Evolutionary conservation across 2,329 filamentous ascomycete genomes (phyloP).

Genomic region (Claviceps humidiphila): DNA sequence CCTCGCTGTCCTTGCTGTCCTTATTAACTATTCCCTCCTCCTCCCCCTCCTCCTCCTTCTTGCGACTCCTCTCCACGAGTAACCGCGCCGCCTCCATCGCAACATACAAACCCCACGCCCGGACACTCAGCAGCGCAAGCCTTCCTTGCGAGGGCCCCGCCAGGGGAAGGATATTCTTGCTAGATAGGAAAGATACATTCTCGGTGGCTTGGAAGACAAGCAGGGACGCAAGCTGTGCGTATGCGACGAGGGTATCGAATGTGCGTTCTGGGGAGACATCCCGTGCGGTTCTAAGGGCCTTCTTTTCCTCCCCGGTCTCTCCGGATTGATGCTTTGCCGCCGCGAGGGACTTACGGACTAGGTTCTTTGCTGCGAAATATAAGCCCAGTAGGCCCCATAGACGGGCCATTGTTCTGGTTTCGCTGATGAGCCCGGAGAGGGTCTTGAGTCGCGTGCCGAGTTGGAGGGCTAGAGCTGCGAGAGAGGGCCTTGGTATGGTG

Average conservation of each 20-base stretch:
- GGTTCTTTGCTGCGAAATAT: conserved; percentile 50
- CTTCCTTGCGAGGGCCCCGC: conserved; percentile 40
- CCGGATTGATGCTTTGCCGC: conserved; percentile 8
- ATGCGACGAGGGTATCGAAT: conserved; percentile 40
- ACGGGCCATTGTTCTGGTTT: conserved; percentile 59
- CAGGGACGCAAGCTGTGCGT: conserved; percentile 55
- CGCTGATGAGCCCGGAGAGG: conserved; percentile 53
- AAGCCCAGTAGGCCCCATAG: conserved; percentile 68
- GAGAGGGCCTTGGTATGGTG: conserved; percentile 20
- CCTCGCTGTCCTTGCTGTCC: too few species aligned
- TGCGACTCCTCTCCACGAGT: conserved; percentile 29
- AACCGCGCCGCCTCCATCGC: conserved; percentile 61
- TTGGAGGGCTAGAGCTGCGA: conserved; percentile 31
- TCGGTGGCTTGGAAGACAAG: conserved; percentile 66
- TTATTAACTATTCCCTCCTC: too few species aligned
- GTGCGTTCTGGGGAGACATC: conserved; percentile 16
- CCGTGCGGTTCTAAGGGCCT: conserved; percentile 21
- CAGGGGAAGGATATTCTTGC: conserved; percentile 56
- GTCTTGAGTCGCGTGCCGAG: conserved; percentile 41
- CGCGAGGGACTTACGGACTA: conserved; percentile 22
- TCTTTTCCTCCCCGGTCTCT: conserved; percentile 13
- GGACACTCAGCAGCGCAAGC: conserved; percentile 58
- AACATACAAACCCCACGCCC: conserved; percentile 72
- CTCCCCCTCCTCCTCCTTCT: conserved; percentile 20
- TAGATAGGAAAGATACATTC: conserved; percentile 66